A percentile compares a stretch with the other conserved stretches of the same genome.
Evolutionary conservation across 2,329 filamentous ascomycete genomes (phyloP).

Genomic region (Rachicladosporium sp.): DNA sequence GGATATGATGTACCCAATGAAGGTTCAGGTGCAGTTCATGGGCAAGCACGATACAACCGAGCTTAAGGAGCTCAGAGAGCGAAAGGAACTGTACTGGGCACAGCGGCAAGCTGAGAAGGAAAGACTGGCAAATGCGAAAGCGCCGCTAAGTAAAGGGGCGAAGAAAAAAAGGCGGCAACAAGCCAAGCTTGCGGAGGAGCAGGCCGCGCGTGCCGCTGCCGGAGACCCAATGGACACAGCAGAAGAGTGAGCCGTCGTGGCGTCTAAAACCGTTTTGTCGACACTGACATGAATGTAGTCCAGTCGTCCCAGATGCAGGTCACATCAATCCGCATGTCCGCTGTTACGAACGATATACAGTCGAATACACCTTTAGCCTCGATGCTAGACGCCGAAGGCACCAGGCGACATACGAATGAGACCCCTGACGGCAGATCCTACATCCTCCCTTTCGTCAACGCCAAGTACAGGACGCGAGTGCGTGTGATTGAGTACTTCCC

Average conservation of each 20-base stretch:
- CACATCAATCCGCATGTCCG: conserved; percentile 20
- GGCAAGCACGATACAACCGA: conserved; percentile 30
- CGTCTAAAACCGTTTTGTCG: too few relatives aligned
- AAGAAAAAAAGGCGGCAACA: conserved; percentile 24
- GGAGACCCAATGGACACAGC: background rate
- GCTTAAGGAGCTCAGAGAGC: conserved; percentile 46
- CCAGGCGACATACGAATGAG: conserved; percentile 32
- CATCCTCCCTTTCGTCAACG: conserved; percentile 36
- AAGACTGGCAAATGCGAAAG: conserved; percentile 1
- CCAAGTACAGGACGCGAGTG: conserved; percentile 55
- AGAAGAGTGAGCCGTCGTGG: too few relatives aligned
- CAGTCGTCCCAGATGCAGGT: conserved; percentile 25
- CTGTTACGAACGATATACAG: conserved; percentile 32
- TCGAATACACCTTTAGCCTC: conserved; percentile 29
- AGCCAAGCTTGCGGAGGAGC: conserved; percentile 19
- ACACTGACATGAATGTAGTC: background rate
- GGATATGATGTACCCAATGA: conserved; percentile 41
- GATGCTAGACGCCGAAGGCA: conserved; percentile 35
- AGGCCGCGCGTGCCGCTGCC: background rate
- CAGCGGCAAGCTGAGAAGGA: conserved; percentile 21
- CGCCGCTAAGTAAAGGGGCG: conserved; percentile 17
- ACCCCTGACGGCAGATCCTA: conserved; percentile 17
- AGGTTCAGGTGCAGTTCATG: conserved; percentile 46
- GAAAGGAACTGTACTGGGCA: conserved; percentile 49
- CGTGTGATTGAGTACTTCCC: conserved; percentile 76